Conservation (phyloP, 352 stramenopile species). For the Phytophthora multivora region DNA sequence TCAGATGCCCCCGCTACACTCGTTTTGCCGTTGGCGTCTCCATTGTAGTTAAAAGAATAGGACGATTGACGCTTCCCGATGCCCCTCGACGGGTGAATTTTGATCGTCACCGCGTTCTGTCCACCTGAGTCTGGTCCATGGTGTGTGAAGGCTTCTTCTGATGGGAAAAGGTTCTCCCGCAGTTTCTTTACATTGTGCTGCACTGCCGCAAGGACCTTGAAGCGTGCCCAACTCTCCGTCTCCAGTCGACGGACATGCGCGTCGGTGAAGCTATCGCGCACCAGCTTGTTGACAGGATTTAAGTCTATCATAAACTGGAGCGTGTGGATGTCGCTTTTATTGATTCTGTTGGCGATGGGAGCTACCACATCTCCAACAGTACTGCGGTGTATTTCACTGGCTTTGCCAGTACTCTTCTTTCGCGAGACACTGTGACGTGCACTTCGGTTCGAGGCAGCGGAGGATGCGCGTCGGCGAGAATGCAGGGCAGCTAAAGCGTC, state of each 20-base stretch:
- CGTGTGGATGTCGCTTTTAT: constrained; percentile 21
- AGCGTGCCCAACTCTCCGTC: constrained; percentile 58
- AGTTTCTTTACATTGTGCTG: constrained; percentile 37
- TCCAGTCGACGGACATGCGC: constrained; percentile 43
- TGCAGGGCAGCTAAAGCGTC: constrained; percentile 16
- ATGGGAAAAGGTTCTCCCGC: constrained; percentile 44
- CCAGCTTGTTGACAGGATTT: constrained; percentile 65
- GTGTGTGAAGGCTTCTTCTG: constrained; percentile 6
- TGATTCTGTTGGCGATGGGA: background rate
- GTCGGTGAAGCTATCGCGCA: constrained; percentile 42
- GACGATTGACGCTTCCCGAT: constrained; percentile 6
- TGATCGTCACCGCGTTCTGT: background rate
- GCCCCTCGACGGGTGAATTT: constrained; percentile 9
- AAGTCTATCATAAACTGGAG: constrained; percentile 60
- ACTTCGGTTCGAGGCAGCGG: constrained; percentile 16
- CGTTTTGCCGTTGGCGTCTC: too few relatives aligned
- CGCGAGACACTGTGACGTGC: constrained; percentile 21
- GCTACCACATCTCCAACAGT: background rate
- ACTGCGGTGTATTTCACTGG: constrained; percentile 11
- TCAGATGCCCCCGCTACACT: too few relatives aligned
- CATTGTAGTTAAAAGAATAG: background rate
- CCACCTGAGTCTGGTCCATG: constrained; percentile 2
- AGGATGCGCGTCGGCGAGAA: constrained; percentile 1
- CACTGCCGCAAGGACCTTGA: constrained; percentile 44
- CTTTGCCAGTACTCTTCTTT: background rate